These are phyloP conservation scores for Phanerochaete sordida DNA, from an alignment of 768 basidiomycete species.

Conservation along the genomic window DNA sequence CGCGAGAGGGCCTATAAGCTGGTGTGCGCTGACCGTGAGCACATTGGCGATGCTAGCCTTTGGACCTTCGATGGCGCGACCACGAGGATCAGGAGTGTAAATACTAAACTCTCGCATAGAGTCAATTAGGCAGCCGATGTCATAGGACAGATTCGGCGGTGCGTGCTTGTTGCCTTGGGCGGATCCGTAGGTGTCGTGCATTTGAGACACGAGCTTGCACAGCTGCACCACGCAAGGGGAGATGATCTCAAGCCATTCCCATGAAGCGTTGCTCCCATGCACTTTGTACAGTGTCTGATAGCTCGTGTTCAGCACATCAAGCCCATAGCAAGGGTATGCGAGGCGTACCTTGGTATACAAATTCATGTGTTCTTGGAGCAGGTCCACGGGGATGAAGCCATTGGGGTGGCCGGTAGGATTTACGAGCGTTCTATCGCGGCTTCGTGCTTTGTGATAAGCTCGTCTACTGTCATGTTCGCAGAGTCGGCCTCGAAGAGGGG, in stretches of 20 bases:
- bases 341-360: slow-evolving; percentile 30
- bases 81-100: slow-evolving; percentile 18
- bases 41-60: not conserved
- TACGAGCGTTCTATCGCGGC: slow-evolving; percentile 26
- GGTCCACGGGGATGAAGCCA: slow-evolving; percentile 26
- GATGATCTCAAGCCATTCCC: slow-evolving; percentile 32
- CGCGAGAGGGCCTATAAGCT: slow-evolving; percentile 12
- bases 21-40: too few relatives aligned
- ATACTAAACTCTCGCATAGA: slow-evolving; percentile 21
- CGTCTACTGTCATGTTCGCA: slow-evolving; percentile 23
- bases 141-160: slow-evolving; percentile 23
- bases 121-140: slow-evolving; percentile 25
- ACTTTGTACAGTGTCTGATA: slow-evolving; percentile 26
- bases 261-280: slow-evolving; percentile 30
- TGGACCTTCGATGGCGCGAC: slow-evolving; percentile 10
- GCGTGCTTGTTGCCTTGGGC: slow-evolving; percentile 30
- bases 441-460: slow-evolving; percentile 20
- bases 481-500: slow-evolving; percentile 23
- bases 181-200: slow-evolving; percentile 20
- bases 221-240: slow-evolving; percentile 28
- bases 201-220: slow-evolving; percentile 17
- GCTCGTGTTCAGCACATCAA: not conserved
- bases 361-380: slow-evolving; percentile 33
- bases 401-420: slow-evolving; percentile 24
- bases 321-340: not conserved